Percentiles rank a stretch among this genome's conserved stretches.
phyloP scores from a whole-genome alignment of 352 stramenopile species.

The Albugo candida region DNA sequence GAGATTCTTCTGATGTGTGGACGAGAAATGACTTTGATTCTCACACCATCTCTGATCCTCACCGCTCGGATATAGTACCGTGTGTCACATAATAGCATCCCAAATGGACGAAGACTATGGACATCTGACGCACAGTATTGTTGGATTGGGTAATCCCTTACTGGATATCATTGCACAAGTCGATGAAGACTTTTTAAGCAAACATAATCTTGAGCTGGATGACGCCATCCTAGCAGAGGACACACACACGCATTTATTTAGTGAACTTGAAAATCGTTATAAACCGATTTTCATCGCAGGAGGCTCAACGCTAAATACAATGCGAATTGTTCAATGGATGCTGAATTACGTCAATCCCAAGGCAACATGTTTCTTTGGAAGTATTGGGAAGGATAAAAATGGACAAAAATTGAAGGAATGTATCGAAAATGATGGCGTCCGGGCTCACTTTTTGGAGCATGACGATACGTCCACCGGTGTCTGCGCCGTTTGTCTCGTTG shows the following conservation, averaged over 20 bases:
- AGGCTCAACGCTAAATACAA: slow-evolving; percentile 97
- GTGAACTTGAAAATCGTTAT: slow-evolving; percentile 82
- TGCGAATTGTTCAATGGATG: slow-evolving; percentile 99
- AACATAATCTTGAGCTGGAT: slow-evolving; percentile 90
- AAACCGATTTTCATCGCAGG: slow-evolving; percentile 93
- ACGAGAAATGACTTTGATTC: too few species aligned
- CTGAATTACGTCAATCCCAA: slow-evolving; percentile 68
- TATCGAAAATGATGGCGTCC: slow-evolving; percentile 88
- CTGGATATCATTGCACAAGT: slow-evolving; percentile 96
- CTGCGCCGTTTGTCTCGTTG: slow-evolving; percentile 93
- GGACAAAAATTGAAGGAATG: slow-evolving; percentile 85
- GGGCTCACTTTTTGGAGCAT: slow-evolving; percentile 95
- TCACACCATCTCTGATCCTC: too few species aligned
- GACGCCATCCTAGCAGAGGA: slow-evolving; percentile 97
- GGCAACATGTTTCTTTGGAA: slow-evolving; percentile 92
- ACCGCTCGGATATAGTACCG: too few species aligned
- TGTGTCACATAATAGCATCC: too few species aligned
- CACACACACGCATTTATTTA: slow-evolving; percentile 93
- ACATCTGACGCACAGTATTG: slow-evolving; percentile 24
- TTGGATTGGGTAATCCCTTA: slow-evolving; percentile 97
- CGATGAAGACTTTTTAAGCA: slow-evolving; percentile 84
- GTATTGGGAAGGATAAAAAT: slow-evolving; percentile 91
- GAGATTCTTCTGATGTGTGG: too few species aligned
- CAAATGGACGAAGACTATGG: too few species aligned
- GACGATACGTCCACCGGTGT: slow-evolving; percentile 86